A percentile compares a stretch with the other conserved stretches of the same genome.
Evolutionary conservation across 176 grass and related monocot genomes (phyloP).

Genomic region (Aegilops speltoides): DNA sequence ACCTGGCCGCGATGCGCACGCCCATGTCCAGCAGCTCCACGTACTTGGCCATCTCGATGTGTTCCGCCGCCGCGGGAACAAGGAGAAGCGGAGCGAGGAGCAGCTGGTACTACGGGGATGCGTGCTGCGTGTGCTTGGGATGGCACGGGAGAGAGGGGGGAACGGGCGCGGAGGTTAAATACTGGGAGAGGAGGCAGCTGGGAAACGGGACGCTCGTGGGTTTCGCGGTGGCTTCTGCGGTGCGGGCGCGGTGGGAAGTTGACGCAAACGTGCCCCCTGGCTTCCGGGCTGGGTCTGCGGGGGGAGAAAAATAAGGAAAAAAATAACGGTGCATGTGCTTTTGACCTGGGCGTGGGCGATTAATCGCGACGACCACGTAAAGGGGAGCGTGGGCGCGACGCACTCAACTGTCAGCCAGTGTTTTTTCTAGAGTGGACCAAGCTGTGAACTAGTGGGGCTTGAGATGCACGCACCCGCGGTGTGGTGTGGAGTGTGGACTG

Average conservation of each 20-base stretch:
- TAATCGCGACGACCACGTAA: neutral
- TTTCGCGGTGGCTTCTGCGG: neutral
- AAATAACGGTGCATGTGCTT: no score
- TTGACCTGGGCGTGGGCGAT: no score
- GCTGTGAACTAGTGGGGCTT: no score
- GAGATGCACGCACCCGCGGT: neutral
- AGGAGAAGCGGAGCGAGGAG: no score
- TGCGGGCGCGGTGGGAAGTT: neutral
- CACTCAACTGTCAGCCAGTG: neutral
- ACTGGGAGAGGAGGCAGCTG: neutral
- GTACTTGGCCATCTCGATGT: slow-evolving; percentile 44
- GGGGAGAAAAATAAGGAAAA: no score
- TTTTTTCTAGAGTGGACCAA: no score
- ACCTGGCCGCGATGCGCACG: slow-evolving; percentile 58
- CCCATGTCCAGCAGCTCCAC: slow-evolving; percentile 73
- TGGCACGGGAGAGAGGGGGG: neutral
- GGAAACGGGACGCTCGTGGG: neutral
- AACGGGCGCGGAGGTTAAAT: neutral
- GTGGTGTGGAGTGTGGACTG: neutral
- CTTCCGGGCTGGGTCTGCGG: neutral
- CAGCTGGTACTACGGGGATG: no score
- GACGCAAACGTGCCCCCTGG: neutral
- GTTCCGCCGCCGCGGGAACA: no score
- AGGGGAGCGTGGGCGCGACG: neutral
- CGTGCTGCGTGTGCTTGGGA: neutral